Conservation (phyloP, 2,329 filamentous ascomycete genomes). For the Sphaerulina vaccinii region DNA sequence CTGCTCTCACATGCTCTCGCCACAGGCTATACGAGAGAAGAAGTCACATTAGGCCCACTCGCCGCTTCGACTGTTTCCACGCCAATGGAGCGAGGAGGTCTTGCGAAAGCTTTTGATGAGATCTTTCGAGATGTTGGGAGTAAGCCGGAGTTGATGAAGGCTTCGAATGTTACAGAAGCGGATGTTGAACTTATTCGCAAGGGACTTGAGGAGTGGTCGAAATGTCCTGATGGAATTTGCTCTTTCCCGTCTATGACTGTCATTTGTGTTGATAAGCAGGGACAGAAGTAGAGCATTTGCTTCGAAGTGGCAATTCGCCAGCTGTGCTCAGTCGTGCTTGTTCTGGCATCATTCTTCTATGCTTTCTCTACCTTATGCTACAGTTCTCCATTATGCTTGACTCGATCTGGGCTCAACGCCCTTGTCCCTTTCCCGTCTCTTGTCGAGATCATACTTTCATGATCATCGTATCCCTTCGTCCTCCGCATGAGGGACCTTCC, state of each 20-base stretch:
- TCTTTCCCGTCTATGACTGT: slow-evolving; percentile 5
- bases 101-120: slow-evolving; percentile 5
- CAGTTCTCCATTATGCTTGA: too few species aligned
- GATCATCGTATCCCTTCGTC: too few species aligned
- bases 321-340: too few species aligned
- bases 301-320: too few species aligned
- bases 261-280: slow-evolving; percentile 7
- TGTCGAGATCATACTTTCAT: too few species aligned
- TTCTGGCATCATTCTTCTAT: too few species aligned
- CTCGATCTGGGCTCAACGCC: too few species aligned
- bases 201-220: slow-evolving; percentile 11
- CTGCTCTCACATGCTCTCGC: slow-evolving; percentile 9
- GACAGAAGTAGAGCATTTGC: too few species aligned
- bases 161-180: neutral
- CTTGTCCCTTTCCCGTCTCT: too few species aligned
- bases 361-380: too few species aligned
- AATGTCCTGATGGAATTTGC: slow-evolving; percentile 13
- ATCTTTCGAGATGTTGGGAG: slow-evolving; percentile 9
- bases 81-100: neutral
- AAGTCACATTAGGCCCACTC: slow-evolving; percentile 1
- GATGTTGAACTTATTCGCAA: slow-evolving; percentile 11
- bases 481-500: too few species aligned
- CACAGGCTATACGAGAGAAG: slow-evolving; percentile 5
- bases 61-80: neutral
- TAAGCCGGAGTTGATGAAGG: slow-evolving; percentile 9